Evolutionary conservation across 305 asterid species (phyloP).

Genomic region (Salvia sclarea): DNA sequence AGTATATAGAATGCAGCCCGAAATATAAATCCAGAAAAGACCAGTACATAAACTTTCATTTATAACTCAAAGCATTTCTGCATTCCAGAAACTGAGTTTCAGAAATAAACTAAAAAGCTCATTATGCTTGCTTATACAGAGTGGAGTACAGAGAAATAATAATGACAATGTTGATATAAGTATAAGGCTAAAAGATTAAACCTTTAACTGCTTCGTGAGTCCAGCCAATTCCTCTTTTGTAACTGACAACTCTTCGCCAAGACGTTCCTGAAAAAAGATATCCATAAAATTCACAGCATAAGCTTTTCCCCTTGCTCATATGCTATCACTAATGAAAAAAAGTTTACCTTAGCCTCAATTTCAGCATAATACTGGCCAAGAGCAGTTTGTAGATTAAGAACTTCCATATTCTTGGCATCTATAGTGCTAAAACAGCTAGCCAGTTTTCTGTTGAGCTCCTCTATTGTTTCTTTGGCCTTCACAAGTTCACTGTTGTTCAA

Average conservation of each 20-base stretch:
- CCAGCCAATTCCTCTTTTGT: slow-evolving; percentile 76
- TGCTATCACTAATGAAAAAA: slow-evolving; percentile 19
- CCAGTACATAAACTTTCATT: background rate
- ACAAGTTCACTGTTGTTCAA: slow-evolving; percentile 56
- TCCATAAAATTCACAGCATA: slow-evolving; percentile 8
- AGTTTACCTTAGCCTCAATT: slow-evolving; percentile 91
- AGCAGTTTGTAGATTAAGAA: slow-evolving; percentile 95
- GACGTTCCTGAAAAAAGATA: slow-evolving; percentile 68
- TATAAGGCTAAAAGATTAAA: slow-evolving; percentile 32
- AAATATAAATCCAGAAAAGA: slow-evolving; percentile 5
- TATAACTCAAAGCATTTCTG: slow-evolving; percentile 1
- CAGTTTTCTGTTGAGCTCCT: slow-evolving; percentile 74
- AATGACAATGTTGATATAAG: background rate
- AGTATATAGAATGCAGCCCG: slow-evolving; percentile 3
- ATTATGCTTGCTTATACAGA: slow-evolving; percentile 1
- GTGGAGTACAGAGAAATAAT: slow-evolving; percentile 2
- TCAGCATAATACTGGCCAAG: slow-evolving; percentile 99
- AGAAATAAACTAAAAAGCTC: slow-evolving; percentile 11
- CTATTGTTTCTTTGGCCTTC: slow-evolving; percentile 71
- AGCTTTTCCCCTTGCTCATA: slow-evolving; percentile 18
- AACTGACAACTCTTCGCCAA: slow-evolving; percentile 64
- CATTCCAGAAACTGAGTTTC: background rate
- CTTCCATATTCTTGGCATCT: slow-evolving; percentile 85
- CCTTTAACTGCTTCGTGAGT: slow-evolving; percentile 78
- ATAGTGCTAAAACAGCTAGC: slow-evolving; percentile 63